Conservation (phyloP, 805 yeast genomes). For the Phaffomyces thermotolerans region DNA sequence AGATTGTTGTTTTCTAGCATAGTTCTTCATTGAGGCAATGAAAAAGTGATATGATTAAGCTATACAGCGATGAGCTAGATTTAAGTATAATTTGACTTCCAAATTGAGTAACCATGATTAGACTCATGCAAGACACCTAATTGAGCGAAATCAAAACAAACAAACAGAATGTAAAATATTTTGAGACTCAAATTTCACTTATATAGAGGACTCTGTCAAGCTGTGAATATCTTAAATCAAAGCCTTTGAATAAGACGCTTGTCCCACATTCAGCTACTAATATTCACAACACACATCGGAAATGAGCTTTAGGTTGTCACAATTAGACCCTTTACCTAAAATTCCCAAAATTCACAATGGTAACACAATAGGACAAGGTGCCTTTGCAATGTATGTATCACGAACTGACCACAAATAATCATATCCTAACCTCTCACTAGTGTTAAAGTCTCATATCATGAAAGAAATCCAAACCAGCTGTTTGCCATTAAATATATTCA, state of each 20-base stretch:
- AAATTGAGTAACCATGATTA: background rate
- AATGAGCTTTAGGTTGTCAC: conserved; percentile 32
- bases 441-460: conserved; percentile 43
- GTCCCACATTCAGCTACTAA: no score
- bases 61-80: no score
- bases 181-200: background rate
- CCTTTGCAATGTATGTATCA: conserved; percentile 47
- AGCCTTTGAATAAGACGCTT: no score
- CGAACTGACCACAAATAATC: background rate
- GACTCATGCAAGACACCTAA: background rate
- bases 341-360: conserved; percentile 41
- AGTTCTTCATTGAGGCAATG: no score
- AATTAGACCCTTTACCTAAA: conserved; percentile 40
- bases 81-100: no score
- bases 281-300: no score
- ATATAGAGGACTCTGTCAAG: background rate
- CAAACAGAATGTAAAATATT: background rate
- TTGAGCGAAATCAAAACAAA: conserved; percentile 9
- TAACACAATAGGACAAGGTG: conserved; percentile 56
- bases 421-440: conserved; percentile 14
- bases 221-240: no score
- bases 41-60: no score
- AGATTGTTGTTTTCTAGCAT: no score
- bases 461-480: conserved; percentile 27
- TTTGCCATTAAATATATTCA: conserved; percentile 57